Base-by-base conservation (phyloP, 2,329 filamentous ascomycete species). In the Xenosphaeropsis pyriputrescens region DNA sequence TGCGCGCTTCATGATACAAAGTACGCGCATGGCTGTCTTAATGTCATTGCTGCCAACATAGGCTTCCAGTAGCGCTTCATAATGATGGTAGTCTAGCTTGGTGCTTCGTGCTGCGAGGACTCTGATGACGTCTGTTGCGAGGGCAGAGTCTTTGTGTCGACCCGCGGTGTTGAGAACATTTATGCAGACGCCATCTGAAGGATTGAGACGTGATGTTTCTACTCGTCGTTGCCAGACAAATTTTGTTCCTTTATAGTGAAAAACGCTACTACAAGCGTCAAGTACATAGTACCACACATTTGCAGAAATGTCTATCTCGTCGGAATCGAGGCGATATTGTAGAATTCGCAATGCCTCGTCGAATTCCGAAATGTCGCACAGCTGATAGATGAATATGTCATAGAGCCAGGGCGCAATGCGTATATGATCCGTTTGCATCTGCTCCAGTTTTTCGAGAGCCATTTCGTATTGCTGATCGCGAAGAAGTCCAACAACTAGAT, bases 381-480 rank as follows among this genome's bases (percentile, higher is more conserved):
- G 70, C 15, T 72, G 72, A 52, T 83, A 82, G 39, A 86, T 68
- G 38, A 88, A 76, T 42, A 89, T 70, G 49, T 88, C 81, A 50
- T 79, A 79, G 6, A 94, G 64, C 86, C 86, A 95, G 1, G 64
- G 52, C 19, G 79, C 68, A 4, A 88, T 59, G 2, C 48, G 50
- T 1, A 72, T 61, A 2, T 65, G 62, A 35, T 71, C 64, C 37
- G 64, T 59, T 32, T 73, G 61, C 68, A 94, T 73, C 16, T 70
- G 60, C 29, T 84, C 77, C 32, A 94, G 57, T 46, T 73, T 73
- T 37, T 72, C 66, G 41, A 93, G 62, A 2, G 85, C 88, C 44
- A 88, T 62, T 59, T 96, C 91, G 44, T 85, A 78, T 49, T 93
- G 80, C 1, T 76, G 73, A 48, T 95, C 88, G 15, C 86, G 72